Percentiles rank a stretch among this genome's conserved stretches.
Evolutionary conservation across 495 filamentous ascomycete genomes (phyloP).

Genomic region (Lichenothelia convexa): DNA sequence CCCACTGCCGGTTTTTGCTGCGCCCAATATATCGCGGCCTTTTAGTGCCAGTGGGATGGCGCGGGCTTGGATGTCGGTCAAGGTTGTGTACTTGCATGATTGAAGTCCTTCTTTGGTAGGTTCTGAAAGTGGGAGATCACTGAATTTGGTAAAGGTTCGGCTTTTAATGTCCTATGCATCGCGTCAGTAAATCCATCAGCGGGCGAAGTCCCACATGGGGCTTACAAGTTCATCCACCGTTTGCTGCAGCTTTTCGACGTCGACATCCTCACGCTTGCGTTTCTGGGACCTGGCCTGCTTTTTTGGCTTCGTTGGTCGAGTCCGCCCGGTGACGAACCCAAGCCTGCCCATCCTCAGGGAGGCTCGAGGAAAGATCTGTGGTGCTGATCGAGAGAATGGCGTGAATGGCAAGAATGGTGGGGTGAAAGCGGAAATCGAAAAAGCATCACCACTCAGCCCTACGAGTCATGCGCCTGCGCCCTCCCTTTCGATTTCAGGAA

Average conservation of each 20-base stretch:
- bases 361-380: background rate
- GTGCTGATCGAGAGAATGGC: background rate
- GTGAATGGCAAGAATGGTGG: background rate
- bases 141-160: constrained; percentile 40
- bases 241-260: constrained; percentile 36
- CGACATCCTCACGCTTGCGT: constrained; percentile 43
- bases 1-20: constrained; percentile 90
- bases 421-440: background rate
- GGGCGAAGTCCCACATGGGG: too few species aligned
- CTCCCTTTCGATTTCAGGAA: background rate
- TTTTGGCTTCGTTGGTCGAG: constrained; percentile 21
- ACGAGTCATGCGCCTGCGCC: background rate
- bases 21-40: constrained; percentile 77
- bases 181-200: too few species aligned
- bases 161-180: too few species aligned
- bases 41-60: constrained; percentile 74
- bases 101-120: constrained; percentile 66
- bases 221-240: constrained; percentile 29
- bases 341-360: too few species aligned
- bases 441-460: background rate
- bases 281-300: constrained; percentile 32
- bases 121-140: constrained; percentile 70
- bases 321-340: constrained; percentile 15
- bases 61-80: constrained; percentile 83
- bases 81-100: constrained; percentile 68